Evolutionary conservation across 2,329 filamentous ascomycete species (phyloP).

Genomic region (Pseudovirgaria hyperparasitica): DNA sequence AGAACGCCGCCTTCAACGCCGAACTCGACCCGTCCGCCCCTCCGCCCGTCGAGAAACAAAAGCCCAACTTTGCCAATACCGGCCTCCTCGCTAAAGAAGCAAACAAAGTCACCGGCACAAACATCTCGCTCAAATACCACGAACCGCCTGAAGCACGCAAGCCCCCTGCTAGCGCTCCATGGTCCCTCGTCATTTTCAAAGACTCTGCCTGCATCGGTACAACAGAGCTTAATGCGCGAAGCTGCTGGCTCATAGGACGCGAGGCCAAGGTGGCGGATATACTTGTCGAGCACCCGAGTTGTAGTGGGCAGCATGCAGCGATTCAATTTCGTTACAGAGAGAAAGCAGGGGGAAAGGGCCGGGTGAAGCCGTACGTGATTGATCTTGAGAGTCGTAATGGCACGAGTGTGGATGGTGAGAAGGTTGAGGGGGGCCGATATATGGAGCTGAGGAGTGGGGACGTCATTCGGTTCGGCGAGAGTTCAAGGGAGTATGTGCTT

Average conservation of each 20-base stretch:
- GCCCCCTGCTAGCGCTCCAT: conserved; percentile 62
- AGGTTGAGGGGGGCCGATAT: conserved; percentile 63
- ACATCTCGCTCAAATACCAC: conserved; percentile 84
- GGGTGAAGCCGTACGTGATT: conserved; percentile 66
- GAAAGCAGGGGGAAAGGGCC: conserved; percentile 28
- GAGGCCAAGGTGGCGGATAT: conserved; percentile 73
- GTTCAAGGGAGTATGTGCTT: conserved; percentile 86
- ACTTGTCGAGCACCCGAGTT: conserved; percentile 75
- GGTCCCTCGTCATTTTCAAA: conserved; percentile 93
- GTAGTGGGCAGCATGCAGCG: conserved; percentile 91
- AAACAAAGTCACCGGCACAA: conserved; percentile 65
- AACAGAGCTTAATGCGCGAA: conserved; percentile 60
- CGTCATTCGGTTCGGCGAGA: conserved; percentile 76
- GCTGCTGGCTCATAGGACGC: conserved; percentile 83
- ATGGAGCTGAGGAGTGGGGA: conserved; percentile 82
- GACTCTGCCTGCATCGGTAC: conserved; percentile 68
- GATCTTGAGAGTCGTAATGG: conserved; percentile 92
- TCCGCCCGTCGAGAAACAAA: conserved; percentile 53
- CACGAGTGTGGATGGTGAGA: conserved; percentile 66
- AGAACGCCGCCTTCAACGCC: conserved; percentile 32
- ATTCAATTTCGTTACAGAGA: conserved; percentile 70
- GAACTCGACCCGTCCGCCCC: conserved; percentile 15
- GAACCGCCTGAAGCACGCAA: conserved; percentile 90
- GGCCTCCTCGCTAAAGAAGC: conserved; percentile 79
- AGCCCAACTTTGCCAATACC: conserved; percentile 72